phyloP scores from a whole-genome alignment of 2,329 filamentous ascomycete genomes.

The Plectosphaerella sp. region DNA sequence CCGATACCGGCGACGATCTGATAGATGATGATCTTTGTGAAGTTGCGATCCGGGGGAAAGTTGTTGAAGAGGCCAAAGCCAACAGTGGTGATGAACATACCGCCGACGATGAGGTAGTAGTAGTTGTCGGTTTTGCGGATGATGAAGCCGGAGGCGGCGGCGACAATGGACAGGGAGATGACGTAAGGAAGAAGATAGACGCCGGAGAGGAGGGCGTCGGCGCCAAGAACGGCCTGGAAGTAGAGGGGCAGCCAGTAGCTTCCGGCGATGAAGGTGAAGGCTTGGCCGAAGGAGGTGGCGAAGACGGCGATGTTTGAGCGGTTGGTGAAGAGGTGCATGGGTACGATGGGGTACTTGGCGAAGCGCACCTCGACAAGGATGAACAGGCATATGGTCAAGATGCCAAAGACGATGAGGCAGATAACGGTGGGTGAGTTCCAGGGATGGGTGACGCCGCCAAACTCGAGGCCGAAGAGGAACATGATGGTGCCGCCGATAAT shows the following conservation, averaged over 20 bases:
- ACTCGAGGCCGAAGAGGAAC: constrained; percentile 65
- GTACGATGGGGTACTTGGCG: constrained; percentile 65
- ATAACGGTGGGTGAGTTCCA: constrained; percentile 60
- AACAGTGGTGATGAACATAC: constrained; percentile 50
- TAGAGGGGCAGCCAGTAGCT: constrained; percentile 72
- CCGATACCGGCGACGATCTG: constrained; percentile 58
- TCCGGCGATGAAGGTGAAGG: constrained; percentile 57
- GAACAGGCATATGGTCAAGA: constrained; percentile 44
- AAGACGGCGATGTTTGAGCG: constrained; percentile 54
- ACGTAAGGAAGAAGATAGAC: constrained; percentile 60
- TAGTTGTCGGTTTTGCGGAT: constrained; percentile 55
- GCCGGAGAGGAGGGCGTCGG: constrained; percentile 55
- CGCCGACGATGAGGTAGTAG: constrained; percentile 47
- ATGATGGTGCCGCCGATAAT: constrained; percentile 64
- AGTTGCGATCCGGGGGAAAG: constrained; percentile 45
- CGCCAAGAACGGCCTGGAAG: constrained; percentile 63
- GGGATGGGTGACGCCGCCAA: constrained; percentile 58
- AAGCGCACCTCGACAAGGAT: constrained; percentile 59
- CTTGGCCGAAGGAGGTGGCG: constrained; percentile 38
- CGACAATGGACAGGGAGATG: constrained; percentile 37
- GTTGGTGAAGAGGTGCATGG: constrained; percentile 54
- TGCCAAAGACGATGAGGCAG: constrained; percentile 58
- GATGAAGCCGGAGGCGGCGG: constrained; percentile 33
- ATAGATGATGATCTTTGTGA: constrained; percentile 44
- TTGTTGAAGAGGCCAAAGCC: constrained; percentile 55